Conservation (phyloP, 2,329 filamentous ascomycete species). For the Chaetomiaceae sp. region DNA sequence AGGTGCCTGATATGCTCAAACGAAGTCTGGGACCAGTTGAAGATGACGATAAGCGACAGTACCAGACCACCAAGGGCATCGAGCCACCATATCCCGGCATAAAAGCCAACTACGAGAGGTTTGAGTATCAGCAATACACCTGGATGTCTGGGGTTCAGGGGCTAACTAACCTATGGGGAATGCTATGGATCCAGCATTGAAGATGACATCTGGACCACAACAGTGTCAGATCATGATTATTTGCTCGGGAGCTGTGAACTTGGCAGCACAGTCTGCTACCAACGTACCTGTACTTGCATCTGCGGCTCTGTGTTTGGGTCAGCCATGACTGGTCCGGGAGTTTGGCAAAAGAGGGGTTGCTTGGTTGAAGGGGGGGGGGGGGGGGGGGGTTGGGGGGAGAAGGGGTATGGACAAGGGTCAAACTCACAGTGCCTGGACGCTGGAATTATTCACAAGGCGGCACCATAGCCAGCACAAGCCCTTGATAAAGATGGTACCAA, state of each 20-base stretch:
- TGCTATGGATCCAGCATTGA: constrained; percentile 84
- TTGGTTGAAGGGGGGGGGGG: too few species aligned
- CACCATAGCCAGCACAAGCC: constrained; percentile 83
- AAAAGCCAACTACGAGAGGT: constrained; percentile 58
- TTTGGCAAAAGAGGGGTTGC: too few species aligned
- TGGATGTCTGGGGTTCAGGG: constrained; percentile 1
- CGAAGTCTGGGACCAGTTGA: constrained; percentile 72
- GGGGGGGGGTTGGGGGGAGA: neutral
- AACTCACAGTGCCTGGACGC: constrained; percentile 68
- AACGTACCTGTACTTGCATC: constrained; percentile 29
- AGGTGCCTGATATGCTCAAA: constrained; percentile 75
- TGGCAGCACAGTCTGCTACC: too few species aligned
- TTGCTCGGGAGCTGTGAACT: too few species aligned
- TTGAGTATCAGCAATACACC: too few species aligned
- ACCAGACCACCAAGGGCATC: constrained; percentile 74
- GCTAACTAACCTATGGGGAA: constrained; percentile 62
- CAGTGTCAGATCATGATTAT: neutral
- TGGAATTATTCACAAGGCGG: constrained; percentile 77
- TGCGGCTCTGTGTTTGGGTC: constrained; percentile 23
- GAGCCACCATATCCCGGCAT: constrained; percentile 75
- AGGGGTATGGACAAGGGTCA: neutral
- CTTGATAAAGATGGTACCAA: constrained; percentile 75
- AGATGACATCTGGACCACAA: constrained; percentile 59
- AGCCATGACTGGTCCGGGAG: too few species aligned
- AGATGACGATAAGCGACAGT: constrained; percentile 73